Percentiles rank a stretch among this genome's conserved stretches.
These are phyloP conservation scores for Moesziomyces aphidis DNA, from an alignment of 1,284 basidiomycete genomes.

Conservation along the genomic window DNA sequence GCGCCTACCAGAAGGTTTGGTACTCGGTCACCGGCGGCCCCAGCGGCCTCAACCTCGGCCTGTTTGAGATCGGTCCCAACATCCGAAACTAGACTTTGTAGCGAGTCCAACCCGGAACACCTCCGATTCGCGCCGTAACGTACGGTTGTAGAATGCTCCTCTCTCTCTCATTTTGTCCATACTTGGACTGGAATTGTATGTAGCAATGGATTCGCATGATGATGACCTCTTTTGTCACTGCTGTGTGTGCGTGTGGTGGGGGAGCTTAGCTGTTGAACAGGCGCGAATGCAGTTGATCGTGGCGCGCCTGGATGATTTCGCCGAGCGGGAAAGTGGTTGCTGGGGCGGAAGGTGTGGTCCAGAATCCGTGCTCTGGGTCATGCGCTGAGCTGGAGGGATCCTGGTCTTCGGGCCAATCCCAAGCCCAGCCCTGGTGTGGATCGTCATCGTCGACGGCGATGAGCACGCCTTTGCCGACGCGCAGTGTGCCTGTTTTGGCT, in stretches of 20 bases:
- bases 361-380: slow-evolving; percentile 41
- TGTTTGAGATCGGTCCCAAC: slow-evolving; percentile 40
- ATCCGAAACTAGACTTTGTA: slow-evolving; percentile 6
- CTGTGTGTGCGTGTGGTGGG: too few relatives aligned
- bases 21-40: slow-evolving; percentile 16
- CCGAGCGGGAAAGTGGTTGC: slow-evolving; percentile 94
- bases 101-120: neutral
- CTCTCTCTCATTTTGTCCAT: neutral
- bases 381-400: neutral
- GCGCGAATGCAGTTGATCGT: slow-evolving; percentile 93
- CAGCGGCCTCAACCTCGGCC: slow-evolving; percentile 12
- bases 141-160: neutral
- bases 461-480: slow-evolving; percentile 17
- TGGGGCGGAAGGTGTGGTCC: slow-evolving; percentile 69
- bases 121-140: neutral
- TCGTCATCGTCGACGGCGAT: slow-evolving; percentile 45
- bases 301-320: slow-evolving; percentile 88
- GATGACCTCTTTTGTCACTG: neutral
- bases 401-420: slow-evolving; percentile 66
- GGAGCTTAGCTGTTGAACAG: slow-evolving; percentile 80
- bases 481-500: slow-evolving; percentile 3
- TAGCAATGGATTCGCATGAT: slow-evolving; percentile 6
- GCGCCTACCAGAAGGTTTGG: slow-evolving; percentile 22
- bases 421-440: slow-evolving; percentile 50
- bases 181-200: neutral